Conservation (phyloP, 345 rosid genomes). For the Eutrema heterophyllum region DNA sequence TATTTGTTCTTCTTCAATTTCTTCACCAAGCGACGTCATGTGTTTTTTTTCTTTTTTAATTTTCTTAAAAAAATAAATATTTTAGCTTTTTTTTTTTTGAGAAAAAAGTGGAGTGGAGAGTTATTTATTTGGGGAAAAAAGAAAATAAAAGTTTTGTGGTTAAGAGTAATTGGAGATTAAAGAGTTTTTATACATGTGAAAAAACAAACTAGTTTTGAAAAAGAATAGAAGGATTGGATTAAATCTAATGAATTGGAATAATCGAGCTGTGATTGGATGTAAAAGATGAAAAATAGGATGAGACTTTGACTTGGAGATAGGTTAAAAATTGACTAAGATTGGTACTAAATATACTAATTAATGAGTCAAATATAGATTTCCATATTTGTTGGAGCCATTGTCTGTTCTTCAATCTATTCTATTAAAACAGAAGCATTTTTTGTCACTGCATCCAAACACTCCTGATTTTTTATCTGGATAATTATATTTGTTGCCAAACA, state of each 20-base stretch:
- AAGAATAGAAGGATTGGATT: not conserved
- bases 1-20: slow-evolving; percentile 18
- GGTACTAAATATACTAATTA: slow-evolving; percentile 26
- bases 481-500: no score
- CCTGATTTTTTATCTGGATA: no score
- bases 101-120: not conserved
- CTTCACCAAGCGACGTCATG: slow-evolving; percentile 4
- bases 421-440: no score
- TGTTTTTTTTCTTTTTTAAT: not conserved
- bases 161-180: not conserved
- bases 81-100: no score
- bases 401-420: not conserved
- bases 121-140: not conserved
- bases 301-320: not conserved
- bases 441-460: no score
- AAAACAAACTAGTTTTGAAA: not conserved
- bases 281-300: not conserved
- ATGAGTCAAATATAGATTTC: not conserved
- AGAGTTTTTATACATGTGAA: not conserved
- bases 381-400: slow-evolving; percentile 39
- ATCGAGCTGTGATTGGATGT: not conserved
- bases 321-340: not conserved
- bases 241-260: not conserved
- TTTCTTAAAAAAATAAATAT: no score
- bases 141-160: not conserved